Evolutionary conservation across 768 basidiomycete genomes (phyloP).

Genomic region (Tephrocybe sp.): DNA sequence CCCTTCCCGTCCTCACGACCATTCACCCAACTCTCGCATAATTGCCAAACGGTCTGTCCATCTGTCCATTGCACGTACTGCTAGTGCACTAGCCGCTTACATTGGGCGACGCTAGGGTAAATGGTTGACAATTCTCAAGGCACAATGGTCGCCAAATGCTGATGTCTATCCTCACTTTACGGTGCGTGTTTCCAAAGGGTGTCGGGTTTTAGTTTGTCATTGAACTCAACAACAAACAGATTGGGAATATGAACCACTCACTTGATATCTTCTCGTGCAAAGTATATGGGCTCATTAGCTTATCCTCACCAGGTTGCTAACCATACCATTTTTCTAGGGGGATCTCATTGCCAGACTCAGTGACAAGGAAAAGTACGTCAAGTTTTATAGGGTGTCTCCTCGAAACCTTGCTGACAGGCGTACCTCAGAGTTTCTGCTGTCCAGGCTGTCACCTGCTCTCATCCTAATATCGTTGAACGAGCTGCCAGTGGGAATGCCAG

Average conservation of each 20-base stretch:
- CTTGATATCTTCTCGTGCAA: slow-evolving; percentile 74
- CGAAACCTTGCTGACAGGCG: background rate
- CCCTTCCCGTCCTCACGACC: slow-evolving; percentile 65
- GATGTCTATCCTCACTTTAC: slow-evolving; percentile 84
- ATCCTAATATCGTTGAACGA: slow-evolving; percentile 72
- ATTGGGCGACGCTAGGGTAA: slow-evolving; percentile 49
- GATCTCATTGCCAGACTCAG: slow-evolving; percentile 63
- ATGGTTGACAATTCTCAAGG: slow-evolving; percentile 78
- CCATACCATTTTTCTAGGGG: slow-evolving; percentile 40
- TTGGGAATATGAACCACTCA: slow-evolving; percentile 78
- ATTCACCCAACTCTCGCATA: slow-evolving; percentile 60
- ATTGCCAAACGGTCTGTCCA: slow-evolving; percentile 74
- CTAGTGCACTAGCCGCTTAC: background rate
- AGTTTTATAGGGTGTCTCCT: background rate
- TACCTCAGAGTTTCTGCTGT: slow-evolving; percentile 66
- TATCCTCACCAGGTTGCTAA: background rate
- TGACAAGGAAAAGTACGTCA: slow-evolving; percentile 50
- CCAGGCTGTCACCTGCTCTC: slow-evolving; percentile 89
- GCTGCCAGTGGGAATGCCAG: slow-evolving; percentile 76
- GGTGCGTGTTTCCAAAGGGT: slow-evolving; percentile 36
- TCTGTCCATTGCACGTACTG: background rate
- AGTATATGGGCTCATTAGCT: slow-evolving; percentile 31
- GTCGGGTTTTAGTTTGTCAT: background rate
- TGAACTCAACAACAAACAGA: slow-evolving; percentile 31
- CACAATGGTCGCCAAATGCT: slow-evolving; percentile 77